A percentile compares a stretch with the other conserved stretches of the same genome.
Evolutionary conservation across 2,329 filamentous ascomycete genomes (phyloP).

Genomic region (Claviceps humidiphila): DNA sequence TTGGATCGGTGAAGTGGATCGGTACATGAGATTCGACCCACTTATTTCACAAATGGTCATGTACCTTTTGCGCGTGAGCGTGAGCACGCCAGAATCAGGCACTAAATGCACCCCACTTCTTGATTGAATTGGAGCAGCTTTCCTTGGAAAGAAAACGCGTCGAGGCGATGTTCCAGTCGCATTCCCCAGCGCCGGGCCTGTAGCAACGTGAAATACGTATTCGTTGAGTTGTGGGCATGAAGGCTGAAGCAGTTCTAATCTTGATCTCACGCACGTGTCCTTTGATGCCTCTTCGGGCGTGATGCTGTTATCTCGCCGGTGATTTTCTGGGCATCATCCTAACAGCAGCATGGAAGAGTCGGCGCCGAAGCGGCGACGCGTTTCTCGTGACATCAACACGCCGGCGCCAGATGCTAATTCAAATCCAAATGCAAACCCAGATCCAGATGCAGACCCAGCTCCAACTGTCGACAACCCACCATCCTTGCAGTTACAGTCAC

Average conservation of each 20-base stretch:
- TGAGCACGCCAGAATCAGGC: too few species aligned
- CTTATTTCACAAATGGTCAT: too few species aligned
- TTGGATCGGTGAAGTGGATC: too few species aligned
- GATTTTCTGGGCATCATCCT: background rate
- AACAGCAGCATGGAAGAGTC: conserved; percentile 34
- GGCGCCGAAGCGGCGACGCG: conserved; percentile 36
- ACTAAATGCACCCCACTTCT: too few species aligned
- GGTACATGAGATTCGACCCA: too few species aligned
- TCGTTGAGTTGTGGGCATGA: background rate
- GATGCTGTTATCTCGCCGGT: conserved; percentile 1
- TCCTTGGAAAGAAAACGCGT: background rate
- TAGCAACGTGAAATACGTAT: background rate
- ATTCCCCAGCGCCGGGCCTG: background rate
- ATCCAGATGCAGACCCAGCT: background rate
- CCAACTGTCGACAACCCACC: background rate
- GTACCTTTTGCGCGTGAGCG: too few species aligned
- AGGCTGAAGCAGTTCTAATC: background rate
- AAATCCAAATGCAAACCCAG: background rate
- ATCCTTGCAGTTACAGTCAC: conserved; percentile 5
- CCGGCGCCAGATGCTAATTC: background rate
- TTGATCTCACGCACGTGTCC: background rate
- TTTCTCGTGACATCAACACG: conserved; percentile 5
- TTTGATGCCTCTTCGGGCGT: background rate
- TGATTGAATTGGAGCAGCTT: background rate
- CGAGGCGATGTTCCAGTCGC: background rate